phyloP scores from a whole-genome alignment of 306 rosid species.

The Cicer chorassanicum region DNA sequence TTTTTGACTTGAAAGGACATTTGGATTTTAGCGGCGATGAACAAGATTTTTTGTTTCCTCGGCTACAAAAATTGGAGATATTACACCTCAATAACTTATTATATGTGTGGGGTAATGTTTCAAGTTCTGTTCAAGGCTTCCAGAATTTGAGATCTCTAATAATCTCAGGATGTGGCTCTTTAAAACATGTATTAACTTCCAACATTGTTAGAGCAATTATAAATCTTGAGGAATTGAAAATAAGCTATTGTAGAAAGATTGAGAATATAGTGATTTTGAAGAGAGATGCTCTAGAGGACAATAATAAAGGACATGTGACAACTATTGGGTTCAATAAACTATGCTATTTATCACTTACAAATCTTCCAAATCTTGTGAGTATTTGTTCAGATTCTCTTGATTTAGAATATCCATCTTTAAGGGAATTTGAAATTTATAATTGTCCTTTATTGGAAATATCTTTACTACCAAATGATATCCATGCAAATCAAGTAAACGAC shows the following conservation, averaged over 20 bases:
- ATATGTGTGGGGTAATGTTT: conserved; percentile 34
- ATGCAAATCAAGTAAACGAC: not conserved
- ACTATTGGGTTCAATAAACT: not conserved
- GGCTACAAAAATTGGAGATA: not conserved
- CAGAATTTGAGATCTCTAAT: not conserved
- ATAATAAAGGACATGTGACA: not conserved
- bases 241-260: not conserved
- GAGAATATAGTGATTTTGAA: not conserved
- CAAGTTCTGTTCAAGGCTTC: not conserved
- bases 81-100: not conserved
- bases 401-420: conserved; percentile 3
- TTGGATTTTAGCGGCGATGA: not conserved
- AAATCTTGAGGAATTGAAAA: not conserved
- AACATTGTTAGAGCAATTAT: not conserved
- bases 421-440: not conserved
- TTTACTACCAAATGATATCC: not conserved
- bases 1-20: conserved; percentile 18
- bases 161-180: not conserved
- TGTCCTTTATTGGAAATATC: not conserved
- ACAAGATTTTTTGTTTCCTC: not conserved
- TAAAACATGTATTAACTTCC: conserved; percentile 1
- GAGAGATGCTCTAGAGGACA: not conserved
- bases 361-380: not conserved
- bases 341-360: not conserved
- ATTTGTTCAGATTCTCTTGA: not conserved